A percentile compares a stretch with the other conserved stretches of the same genome.
phyloP scores from a whole-genome alignment of 352 stramenopile genomes.

The Thraustochytrium sp. region DNA sequence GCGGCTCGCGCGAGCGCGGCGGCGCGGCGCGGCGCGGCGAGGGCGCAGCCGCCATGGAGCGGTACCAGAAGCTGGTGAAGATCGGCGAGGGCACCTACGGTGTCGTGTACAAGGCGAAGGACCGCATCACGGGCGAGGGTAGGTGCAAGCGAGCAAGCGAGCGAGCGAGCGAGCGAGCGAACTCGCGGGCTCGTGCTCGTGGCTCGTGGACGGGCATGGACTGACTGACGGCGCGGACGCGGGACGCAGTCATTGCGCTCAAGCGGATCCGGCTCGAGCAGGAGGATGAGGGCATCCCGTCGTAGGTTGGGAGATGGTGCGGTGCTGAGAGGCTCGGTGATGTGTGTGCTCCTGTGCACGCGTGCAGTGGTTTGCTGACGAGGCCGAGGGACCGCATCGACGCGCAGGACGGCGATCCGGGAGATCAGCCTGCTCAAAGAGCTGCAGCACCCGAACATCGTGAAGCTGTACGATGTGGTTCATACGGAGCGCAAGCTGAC shows the following conservation, averaged over 20 bases:
- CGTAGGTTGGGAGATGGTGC: background rate
- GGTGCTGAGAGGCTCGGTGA: too few relatives aligned
- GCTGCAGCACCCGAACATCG: conserved; percentile 95
- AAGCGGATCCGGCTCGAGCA: conserved; percentile 59
- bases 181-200: too few relatives aligned
- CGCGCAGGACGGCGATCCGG: conserved; percentile 47
- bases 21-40: too few relatives aligned
- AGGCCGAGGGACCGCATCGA: too few relatives aligned
- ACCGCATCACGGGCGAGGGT: conserved; percentile 80
- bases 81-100: conserved; percentile 92
- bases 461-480: conserved; percentile 98
- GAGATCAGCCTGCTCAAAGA: conserved; percentile 86
- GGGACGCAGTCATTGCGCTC: conserved; percentile 56
- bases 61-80: conserved; percentile 76
- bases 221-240: too few relatives aligned
- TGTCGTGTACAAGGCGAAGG: conserved; percentile 91
- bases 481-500: conserved; percentile 98
- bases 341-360: too few relatives aligned
- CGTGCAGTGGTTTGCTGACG: too few relatives aligned
- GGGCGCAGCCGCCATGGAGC: conserved; percentile 43
- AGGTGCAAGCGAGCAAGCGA: too few relatives aligned
- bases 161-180: too few relatives aligned
- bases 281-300: conserved; percentile 47
- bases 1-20: too few relatives aligned
- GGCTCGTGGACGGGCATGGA: too few relatives aligned